Evolutionary conservation across 148 eudicot species (phyloP).

Genomic region (Silene uniflora): DNA sequence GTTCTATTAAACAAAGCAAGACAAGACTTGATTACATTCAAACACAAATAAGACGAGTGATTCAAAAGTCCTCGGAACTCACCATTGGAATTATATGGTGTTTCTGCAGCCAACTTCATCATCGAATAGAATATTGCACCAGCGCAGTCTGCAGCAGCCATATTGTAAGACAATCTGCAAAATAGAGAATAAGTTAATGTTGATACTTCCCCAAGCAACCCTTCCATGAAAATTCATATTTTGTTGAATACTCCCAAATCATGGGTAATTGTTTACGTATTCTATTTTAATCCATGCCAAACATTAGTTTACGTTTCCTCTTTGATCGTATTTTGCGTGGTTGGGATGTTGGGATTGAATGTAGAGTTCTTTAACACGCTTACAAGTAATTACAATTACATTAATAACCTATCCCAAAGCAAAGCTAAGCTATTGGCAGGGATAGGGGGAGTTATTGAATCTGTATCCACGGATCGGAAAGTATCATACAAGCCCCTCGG

Average conservation of each 20-base stretch:
- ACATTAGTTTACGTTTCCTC: no score
- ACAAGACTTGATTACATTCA: neutral
- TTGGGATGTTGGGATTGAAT: no score
- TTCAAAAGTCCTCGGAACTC: constrained; percentile 29
- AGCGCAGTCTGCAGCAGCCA: constrained; percentile 75
- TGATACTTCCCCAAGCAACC: neutral
- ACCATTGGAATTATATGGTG: constrained; percentile 58
- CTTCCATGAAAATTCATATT: no score
- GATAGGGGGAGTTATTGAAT: neutral
- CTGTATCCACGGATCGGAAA: neutral
- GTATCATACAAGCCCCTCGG: neutral
- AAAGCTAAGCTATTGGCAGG: no score
- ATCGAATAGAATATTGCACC: constrained; percentile 83
- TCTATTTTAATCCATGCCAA: no score
- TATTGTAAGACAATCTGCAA: constrained; percentile 74
- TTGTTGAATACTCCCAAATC: no score
- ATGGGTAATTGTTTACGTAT: no score
- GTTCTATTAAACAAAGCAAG: neutral
- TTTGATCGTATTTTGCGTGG: no score
- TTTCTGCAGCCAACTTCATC: constrained; percentile 69
- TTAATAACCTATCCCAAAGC: no score
- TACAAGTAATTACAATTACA: no score
- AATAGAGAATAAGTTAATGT: constrained; percentile 11
- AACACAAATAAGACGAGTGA: neutral
- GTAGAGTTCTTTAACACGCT: no score